Base-by-base conservation (phyloP, 2,329 filamentous ascomycete species). In the Chaetomiaceae sp. region DNA sequence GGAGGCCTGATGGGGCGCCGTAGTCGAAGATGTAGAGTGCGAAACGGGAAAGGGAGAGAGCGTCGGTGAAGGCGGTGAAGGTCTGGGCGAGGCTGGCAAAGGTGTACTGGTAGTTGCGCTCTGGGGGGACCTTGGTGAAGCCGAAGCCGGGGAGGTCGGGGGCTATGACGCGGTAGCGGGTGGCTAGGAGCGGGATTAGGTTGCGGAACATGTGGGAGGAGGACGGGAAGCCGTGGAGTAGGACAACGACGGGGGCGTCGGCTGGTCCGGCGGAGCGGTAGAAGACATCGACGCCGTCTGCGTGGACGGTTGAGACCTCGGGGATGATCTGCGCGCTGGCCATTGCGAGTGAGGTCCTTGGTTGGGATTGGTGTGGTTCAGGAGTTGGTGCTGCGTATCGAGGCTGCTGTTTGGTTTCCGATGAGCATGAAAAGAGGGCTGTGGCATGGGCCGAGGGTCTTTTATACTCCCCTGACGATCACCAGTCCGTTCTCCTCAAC, bases 11-110 rank as follows among this genome's bases (percentile, higher is more conserved):
- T 0, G 82, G 81, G 0, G 80, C 79, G 47, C 82, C 82, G 63
- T 84, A 84, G 69, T 85, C 81, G 63, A 85, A 84, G 57, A 84
- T 74, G 65, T 83, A 85, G 25, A 82, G 65, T 14, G 76, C 73
- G 66, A 77, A 83, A 29, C 71, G 72, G 14, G 61, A 56, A 33
- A 83, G 69, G 3, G 67, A 55, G 8, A 84, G 66, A 1, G 70
- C 68, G 33, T 75, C 69, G 12, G 82, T 64, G 60, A 83, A 82
- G 6, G 71, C 71, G 9, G 68, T 68, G 33, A 80, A 69, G 1
- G 75, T 78, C 6, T 51, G 63, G 31, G 79, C 67, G 6, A 84
- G 64, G 62, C 71, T 75, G 43, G 71, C 75, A 59, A 85, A 84
- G 14, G 73, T 80, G 69, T 82, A 80, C 7, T 63, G 63, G 69